Percentiles rank a stretch among this genome's conserved stretches.
phyloP scores from a whole-genome alignment of 2,329 filamentous ascomycete species.

The Calonectria pseudoreteaudii region DNA sequence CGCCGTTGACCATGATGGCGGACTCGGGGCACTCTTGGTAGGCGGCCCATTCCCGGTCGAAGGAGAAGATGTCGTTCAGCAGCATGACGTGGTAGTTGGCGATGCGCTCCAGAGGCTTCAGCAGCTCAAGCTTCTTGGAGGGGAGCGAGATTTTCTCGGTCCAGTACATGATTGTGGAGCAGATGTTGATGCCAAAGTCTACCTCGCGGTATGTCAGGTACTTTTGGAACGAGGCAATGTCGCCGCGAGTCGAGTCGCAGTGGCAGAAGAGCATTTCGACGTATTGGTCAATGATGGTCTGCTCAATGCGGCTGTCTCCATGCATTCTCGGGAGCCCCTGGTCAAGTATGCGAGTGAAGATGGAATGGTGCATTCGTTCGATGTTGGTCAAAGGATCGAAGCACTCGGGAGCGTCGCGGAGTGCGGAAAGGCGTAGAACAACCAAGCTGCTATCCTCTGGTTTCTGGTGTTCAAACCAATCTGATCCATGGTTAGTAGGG shows the following conservation, averaged over 20 bases:
- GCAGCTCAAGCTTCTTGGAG: background rate
- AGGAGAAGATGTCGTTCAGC: slow-evolving; percentile 29
- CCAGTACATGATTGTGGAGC: slow-evolving; percentile 26
- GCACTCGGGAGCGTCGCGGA: slow-evolving; percentile 20
- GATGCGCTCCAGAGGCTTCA: slow-evolving; percentile 19
- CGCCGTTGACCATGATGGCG: slow-evolving; percentile 24
- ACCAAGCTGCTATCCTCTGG: slow-evolving; percentile 8
- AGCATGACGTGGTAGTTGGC: slow-evolving; percentile 29
- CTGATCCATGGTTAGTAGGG: background rate
- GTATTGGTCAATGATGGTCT: slow-evolving; percentile 23
- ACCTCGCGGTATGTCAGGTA: slow-evolving; percentile 21
- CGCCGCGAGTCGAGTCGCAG: slow-evolving; percentile 20
- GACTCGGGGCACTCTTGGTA: slow-evolving; percentile 12
- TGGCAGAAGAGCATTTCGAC: slow-evolving; percentile 27
- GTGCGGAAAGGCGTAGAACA: slow-evolving; percentile 14
- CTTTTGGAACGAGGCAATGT: slow-evolving; percentile 18
- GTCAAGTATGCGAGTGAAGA: slow-evolving; percentile 20
- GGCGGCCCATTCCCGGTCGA: slow-evolving; percentile 22
- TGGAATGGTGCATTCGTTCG: slow-evolving; percentile 24
- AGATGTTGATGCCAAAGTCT: slow-evolving; percentile 30
- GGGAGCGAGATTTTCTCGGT: slow-evolving; percentile 19
- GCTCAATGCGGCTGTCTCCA: background rate
- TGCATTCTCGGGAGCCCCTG: background rate
- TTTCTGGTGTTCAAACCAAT: slow-evolving; percentile 27
- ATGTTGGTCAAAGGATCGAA: slow-evolving; percentile 25